Conservation (phyloP, 208 protist genomes). For the Wallacemonas rigidus region DNA sequence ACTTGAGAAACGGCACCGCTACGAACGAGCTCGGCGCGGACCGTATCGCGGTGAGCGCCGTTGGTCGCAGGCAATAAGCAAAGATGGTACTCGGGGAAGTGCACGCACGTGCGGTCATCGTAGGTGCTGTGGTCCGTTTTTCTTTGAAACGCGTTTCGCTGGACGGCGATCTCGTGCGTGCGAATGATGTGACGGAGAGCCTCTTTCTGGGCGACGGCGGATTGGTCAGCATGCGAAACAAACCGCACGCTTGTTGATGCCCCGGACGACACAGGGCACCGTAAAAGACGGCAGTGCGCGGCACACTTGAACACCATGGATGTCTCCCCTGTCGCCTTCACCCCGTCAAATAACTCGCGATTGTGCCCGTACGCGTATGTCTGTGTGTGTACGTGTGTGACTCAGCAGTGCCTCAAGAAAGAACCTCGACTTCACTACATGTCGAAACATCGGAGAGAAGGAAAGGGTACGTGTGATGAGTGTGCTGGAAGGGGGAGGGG, state of each 20-base stretch:
- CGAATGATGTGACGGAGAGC: conserved; percentile 28
- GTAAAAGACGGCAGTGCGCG: conserved; percentile 2
- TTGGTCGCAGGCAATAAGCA: conserved; percentile 44
- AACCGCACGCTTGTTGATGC: background rate
- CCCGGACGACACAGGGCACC: background rate
- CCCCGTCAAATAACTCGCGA: background rate
- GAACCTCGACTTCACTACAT: too few relatives aligned
- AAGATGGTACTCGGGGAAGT: conserved; percentile 64
- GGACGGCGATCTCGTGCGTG: conserved; percentile 41
- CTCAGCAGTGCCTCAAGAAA: too few relatives aligned
- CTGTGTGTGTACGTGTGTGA: too few relatives aligned
- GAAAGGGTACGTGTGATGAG: background rate
- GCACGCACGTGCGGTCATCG: conserved; percentile 28
- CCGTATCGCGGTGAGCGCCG: conserved; percentile 39
- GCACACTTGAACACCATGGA: background rate
- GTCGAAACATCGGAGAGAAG: background rate
- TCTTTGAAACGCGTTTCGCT: conserved; percentile 24
- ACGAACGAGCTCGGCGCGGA: conserved; percentile 38
- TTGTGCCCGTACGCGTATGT: too few relatives aligned
- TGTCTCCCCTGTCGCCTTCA: background rate
- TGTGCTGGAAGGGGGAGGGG: background rate
- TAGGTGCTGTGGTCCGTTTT: conserved; percentile 49
- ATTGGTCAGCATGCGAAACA: conserved; percentile 5
- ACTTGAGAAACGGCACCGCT: conserved; percentile 22
- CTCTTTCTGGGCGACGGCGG: conserved; percentile 20